Percentiles rank a stretch among this genome's conserved stretches.
Conservation (phyloP, 1,139 yeast genomes). For the Lodderomyces oxycetoniae region DNA sequence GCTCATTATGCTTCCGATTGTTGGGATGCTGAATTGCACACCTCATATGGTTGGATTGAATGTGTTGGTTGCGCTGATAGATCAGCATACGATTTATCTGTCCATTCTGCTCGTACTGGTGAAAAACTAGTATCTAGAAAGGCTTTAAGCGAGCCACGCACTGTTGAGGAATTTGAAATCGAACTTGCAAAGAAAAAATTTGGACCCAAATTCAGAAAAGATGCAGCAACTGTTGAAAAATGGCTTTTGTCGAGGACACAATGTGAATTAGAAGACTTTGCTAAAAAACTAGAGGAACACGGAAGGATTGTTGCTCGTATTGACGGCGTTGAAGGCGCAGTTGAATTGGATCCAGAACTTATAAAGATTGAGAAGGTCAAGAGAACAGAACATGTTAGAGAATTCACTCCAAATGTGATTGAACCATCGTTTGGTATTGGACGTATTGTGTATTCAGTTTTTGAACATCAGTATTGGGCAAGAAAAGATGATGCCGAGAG, state of each 20-base stretch:
- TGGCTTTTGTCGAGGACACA: conserved; percentile 76
- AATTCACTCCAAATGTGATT: conserved; percentile 93
- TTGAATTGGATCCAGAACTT: conserved; percentile 70
- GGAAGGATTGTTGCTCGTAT: conserved; percentile 65
- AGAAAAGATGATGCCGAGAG: conserved; percentile 92
- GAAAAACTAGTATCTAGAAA: conserved; percentile 94
- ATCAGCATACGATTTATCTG: conserved; percentile 95
- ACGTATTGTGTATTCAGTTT: conserved; percentile 86
- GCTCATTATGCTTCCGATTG: conserved; percentile 99
- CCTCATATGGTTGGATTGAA: conserved; percentile 98
- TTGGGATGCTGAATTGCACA: conserved; percentile 98
- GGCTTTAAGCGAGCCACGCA: conserved; percentile 75
- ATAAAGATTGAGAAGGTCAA: conserved; percentile 73
- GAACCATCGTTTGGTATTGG: conserved; percentile 99
- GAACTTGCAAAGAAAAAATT: conserved; percentile 90
- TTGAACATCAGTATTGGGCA: conserved; percentile 94
- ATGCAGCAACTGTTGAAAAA: conserved; percentile 86
- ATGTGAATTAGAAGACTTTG: conserved; percentile 76
- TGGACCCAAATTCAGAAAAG: conserved; percentile 96
- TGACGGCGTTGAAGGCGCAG: conserved; percentile 52
- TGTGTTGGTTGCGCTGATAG: conserved; percentile 99
- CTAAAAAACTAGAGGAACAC: conserved; percentile 57
- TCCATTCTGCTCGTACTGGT: conserved; percentile 91
- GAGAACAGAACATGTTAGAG: conserved; percentile 86
- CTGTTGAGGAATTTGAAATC: conserved; percentile 78